Base-by-base conservation (phyloP, 2,329 filamentous ascomycete species). In the Niveomyces coronatus region DNA sequence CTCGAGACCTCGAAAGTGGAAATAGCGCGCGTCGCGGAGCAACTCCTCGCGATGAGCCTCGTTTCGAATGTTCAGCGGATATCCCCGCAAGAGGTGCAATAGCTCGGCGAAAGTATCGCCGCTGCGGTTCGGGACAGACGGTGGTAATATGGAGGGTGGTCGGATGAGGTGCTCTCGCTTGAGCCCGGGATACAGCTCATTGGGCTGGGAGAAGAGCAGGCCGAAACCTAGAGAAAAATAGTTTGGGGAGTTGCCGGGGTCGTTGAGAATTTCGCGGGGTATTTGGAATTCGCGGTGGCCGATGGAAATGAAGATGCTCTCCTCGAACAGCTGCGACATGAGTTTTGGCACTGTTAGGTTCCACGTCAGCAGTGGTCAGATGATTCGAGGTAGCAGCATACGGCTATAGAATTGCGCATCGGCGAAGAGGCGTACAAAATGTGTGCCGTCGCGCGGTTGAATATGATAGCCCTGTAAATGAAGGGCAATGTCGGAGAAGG, bases 401-500 rank as follows among this genome's bases (percentile, higher is more conserved):
- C 83, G 64, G 53, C 76, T 86, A 61, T 95, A 96, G 62, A 95
- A 95, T 54, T 95, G 89, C 2, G 89, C 86, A 60, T 96, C 89
- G 15, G 88, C 86, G 59, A 94, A 95, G 20, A 96, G 67, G 41
- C 84, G 86, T 49, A 95, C 88, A 58, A 89, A 95, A 59, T 95
- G 85, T 38, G 78, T 75, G 35, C 83, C 84, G 61, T 94, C 82
- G 45, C 76, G 74, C 3, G 89, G 88, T 40, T 73, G 70, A 43
- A 95, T 74, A 62, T 94, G 82, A 58, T 96, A 96, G 31, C 89
- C 85, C 64, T 94, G 88, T 16, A 96, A 68, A 65, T 96, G 88
- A 39, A 88, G 70, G 26, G 83, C 82, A 46, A 96, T 95, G 54
- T 95, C 86, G 51, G 71, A 74, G 57, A 96, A 96, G 0, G 87